phyloP scores from a whole-genome alignment of 1,139 yeast species.

The Diutina siamensis region DNA sequence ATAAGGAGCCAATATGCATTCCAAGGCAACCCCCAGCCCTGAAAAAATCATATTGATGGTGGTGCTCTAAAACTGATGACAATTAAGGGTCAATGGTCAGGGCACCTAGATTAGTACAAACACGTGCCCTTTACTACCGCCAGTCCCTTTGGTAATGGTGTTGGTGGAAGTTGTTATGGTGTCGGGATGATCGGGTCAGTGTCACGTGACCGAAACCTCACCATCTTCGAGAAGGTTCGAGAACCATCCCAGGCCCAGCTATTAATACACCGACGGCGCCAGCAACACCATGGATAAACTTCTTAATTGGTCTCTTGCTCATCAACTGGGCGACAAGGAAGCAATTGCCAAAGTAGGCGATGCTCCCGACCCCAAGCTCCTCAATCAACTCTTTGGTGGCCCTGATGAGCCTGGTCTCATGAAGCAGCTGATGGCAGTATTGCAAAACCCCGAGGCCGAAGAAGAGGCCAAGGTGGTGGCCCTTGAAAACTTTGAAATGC shows the following conservation, averaged over 20 bases:
- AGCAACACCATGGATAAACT: slow-evolving; percentile 87
- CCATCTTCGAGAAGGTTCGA: background rate
- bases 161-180: too few species aligned
- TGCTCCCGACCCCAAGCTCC: slow-evolving; percentile 60
- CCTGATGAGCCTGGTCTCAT: slow-evolving; percentile 81
- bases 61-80: too few species aligned
- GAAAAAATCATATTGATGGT: too few species aligned
- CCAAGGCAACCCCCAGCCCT: background rate
- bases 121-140: too few species aligned
- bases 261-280: too few species aligned
- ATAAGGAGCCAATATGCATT: background rate
- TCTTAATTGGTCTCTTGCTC: slow-evolving; percentile 85
- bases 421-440: slow-evolving; percentile 61
- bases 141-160: too few species aligned
- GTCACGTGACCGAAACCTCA: background rate
- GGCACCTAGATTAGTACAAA: too few species aligned
- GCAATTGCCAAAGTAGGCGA: slow-evolving; percentile 47
- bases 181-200: too few species aligned
- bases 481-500: slow-evolving; percentile 85
- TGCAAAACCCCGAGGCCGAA: slow-evolving; percentile 49
- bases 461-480: slow-evolving; percentile 62
- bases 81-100: too few species aligned
- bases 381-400: slow-evolving; percentile 71
- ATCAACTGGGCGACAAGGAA: slow-evolving; percentile 56
- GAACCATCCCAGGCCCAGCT: background rate